These are phyloP conservation scores for Leishmania tropica DNA, from an alignment of 208 protist genomes.

Conservation along the genomic window DNA sequence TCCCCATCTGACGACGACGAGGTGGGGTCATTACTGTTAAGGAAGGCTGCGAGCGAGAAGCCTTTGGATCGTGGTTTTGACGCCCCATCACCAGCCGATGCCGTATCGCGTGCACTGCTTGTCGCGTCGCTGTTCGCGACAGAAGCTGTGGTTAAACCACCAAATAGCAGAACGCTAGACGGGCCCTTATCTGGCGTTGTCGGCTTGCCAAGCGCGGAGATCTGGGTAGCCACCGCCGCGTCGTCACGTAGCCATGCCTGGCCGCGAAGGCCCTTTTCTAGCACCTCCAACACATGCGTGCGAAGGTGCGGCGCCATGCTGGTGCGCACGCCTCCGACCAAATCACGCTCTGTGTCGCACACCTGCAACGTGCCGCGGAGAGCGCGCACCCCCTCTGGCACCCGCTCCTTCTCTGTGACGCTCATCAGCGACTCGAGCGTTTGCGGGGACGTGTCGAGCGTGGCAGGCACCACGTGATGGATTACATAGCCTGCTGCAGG, in stretches of 20 bases:
- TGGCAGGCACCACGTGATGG: constrained; percentile 40
- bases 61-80: neutral
- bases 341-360: constrained; percentile 47
- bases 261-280: constrained; percentile 50
- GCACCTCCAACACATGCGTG: constrained; percentile 38
- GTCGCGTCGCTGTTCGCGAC: neutral
- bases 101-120: neutral
- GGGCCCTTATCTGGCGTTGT: constrained; percentile 25
- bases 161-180: constrained; percentile 29
- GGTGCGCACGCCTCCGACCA: constrained; percentile 57
- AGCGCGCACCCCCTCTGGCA: constrained; percentile 38
- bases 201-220: constrained; percentile 23
- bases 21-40: neutral
- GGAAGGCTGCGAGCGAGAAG: constrained; percentile 29
- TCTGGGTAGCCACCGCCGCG: constrained; percentile 6
- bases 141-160: neutral
- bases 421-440: constrained; percentile 25
- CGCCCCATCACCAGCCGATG: neutral
- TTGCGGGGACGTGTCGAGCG: neutral
- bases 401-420: constrained; percentile 33
- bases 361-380: constrained; percentile 51
- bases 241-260: constrained; percentile 35
- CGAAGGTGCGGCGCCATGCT: constrained; percentile 56
- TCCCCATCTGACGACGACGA: constrained; percentile 14
- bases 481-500: constrained; percentile 39